These are phyloP conservation scores for Pseudozyma tsukubaensis DNA, from an alignment of 1,284 basidiomycete genomes.

Conservation along the genomic window DNA sequence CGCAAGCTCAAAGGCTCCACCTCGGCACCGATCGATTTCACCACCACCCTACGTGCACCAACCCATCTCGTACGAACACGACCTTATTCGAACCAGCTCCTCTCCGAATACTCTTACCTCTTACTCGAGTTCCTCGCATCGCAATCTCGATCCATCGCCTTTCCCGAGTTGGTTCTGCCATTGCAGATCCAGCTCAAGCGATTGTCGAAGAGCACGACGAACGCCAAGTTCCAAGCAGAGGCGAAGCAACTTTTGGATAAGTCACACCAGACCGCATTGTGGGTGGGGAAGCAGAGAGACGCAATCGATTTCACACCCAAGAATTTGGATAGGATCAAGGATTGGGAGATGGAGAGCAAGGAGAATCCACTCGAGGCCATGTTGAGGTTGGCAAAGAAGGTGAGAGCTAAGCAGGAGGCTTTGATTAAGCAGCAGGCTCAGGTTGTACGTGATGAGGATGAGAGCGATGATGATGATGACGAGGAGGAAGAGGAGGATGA, in stretches of 20 bases:
- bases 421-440: conserved; percentile 58
- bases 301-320: conserved; percentile 65
- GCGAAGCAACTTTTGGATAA: conserved; percentile 62
- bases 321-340: conserved; percentile 49
- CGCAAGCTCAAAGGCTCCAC: conserved; percentile 88
- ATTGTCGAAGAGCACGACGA: conserved; percentile 54
- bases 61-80: conserved; percentile 89
- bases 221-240: conserved; percentile 52
- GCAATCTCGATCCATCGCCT: conserved; percentile 75
- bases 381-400: conserved; percentile 62
- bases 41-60: conserved; percentile 86
- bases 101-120: conserved; percentile 83
- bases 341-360: conserved; percentile 39
- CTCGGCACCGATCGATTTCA: conserved; percentile 87
- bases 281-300: conserved; percentile 56
- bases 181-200: conserved; percentile 73
- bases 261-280: conserved; percentile 55
- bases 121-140: conserved; percentile 80
- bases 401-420: conserved; percentile 62
- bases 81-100: conserved; percentile 83
- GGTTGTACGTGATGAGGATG: conserved; percentile 49
- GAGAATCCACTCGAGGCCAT: conserved; percentile 64
- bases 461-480: conserved; percentile 39
- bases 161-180: conserved; percentile 92
- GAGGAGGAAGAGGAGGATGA: conserved; percentile 29